A percentile compares a stretch with the other conserved stretches of the same genome.
These are phyloP conservation scores for Lomentospora prolificans DNA, from an alignment of 2,329 filamentous ascomycete genomes.

Conservation along the genomic window DNA sequence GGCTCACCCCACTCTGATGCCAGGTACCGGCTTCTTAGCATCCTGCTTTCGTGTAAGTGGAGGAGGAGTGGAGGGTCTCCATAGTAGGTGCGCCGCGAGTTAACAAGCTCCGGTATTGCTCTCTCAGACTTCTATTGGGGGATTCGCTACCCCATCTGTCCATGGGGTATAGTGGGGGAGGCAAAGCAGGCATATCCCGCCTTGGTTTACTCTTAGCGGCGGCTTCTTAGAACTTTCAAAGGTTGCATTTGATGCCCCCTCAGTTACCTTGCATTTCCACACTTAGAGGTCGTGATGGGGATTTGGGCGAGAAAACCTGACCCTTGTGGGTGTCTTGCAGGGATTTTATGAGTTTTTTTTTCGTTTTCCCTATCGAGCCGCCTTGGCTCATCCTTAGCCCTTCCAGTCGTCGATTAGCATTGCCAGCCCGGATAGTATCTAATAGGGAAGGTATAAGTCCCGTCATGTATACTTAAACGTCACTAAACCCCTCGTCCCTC, in stretches of 20 bases:
- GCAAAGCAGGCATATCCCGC: neutral
- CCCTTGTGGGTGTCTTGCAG: neutral
- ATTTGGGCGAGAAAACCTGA: neutral
- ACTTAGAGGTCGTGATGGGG: neutral
- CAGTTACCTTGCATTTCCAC: neutral
- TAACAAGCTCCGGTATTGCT: neutral
- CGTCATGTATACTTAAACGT: neutral
- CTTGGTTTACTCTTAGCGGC: neutral
- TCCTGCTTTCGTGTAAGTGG: neutral
- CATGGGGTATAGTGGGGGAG: neutral
- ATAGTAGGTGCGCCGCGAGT: slow-evolving; percentile 2
- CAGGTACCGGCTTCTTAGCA: neutral
- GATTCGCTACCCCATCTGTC: neutral
- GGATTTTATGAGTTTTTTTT: neutral
- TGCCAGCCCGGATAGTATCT: slow-evolving; percentile 1
- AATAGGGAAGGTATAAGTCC: neutral
- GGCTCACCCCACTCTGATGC: neutral
- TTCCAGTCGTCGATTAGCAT: neutral
- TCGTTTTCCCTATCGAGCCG: neutral
- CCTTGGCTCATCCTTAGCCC: neutral
- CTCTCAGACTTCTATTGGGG: neutral
- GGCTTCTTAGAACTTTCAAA: neutral
- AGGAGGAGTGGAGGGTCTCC: neutral
- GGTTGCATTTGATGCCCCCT: neutral
- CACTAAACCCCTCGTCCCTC: neutral